Base-by-base conservation (phyloP, 163 green algal species). In the Botryococcus braunii region DNA sequence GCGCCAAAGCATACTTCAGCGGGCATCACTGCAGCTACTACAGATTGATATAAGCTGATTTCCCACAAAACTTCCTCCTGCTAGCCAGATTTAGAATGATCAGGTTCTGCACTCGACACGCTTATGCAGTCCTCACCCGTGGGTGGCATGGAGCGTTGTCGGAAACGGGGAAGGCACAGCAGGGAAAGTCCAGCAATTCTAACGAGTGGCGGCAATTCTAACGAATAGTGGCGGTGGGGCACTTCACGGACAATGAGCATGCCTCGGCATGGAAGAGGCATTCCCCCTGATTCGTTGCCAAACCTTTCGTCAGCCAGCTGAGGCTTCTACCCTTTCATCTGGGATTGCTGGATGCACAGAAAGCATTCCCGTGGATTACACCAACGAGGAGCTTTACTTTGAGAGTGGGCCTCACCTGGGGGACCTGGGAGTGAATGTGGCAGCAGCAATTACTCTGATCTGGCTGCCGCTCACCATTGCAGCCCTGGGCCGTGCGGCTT, bases 391-490 rank as follows among this genome's bases (percentile, higher is more conserved):
- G 3, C 2, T 89, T 17, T 68, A 85, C 50, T 89, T 86, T 67
- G 86, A 89, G 75, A 68, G 40, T 1, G 31, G 62, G 27, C 71
- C 75, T 0, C 67, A 75, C 69, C 50, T 65, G 25, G 82, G 82
- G 4, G 82, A 88, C 49, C 57, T 85, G 17, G 82, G 77, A 2
- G 69, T 92, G 47, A 98, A 98, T 79, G 32, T 97, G 7, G 79
- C 76, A 11, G 80, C 97, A 29, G 88, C 83, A 38, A 71, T 82
- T 43, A 96, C 91, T 2, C 74, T 97, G 29, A 57, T 98, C 17
- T 96, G 91, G 88, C 71, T 98, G 52, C 92, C 92, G 31, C 82
- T 98, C n/a, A 93, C 89, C 4, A 65, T 91, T 63, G 89, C 88
- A 4, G 77, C 91, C 2, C 58, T 96, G 5, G 81, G 81, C 5